phyloP scores from a whole-genome alignment of 768 basidiomycete genomes.

The Mycena epipterygia region DNA sequence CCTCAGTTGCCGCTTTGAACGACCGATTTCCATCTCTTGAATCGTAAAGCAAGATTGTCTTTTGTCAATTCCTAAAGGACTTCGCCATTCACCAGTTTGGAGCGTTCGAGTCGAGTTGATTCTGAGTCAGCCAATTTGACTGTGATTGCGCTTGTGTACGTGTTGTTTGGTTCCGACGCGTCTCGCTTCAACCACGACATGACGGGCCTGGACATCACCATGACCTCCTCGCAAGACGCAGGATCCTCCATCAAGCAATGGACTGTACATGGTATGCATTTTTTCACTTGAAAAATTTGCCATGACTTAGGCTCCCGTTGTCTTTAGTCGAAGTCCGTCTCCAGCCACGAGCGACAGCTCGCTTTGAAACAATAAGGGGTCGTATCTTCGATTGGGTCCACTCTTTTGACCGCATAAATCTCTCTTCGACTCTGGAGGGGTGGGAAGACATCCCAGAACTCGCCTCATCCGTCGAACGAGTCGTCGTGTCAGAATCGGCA shows the following conservation, averaged over 20 bases:
- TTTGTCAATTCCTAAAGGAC: no score
- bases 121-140: background rate
- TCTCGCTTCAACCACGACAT: slow-evolving; percentile 10
- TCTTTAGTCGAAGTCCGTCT: slow-evolving; percentile 87
- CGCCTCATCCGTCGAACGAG: slow-evolving; percentile 79
- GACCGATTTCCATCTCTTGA: no score
- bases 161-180: background rate
- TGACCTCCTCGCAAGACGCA: slow-evolving; percentile 37
- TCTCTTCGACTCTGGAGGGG: slow-evolving; percentile 80
- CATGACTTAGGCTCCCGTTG: background rate
- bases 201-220: slow-evolving; percentile 41
- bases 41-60: no score
- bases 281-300: background rate
- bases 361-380: slow-evolving; percentile 81
- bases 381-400: slow-evolving; percentile 68
- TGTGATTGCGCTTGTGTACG: background rate
- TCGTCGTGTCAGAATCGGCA: slow-evolving; percentile 78
- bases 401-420: slow-evolving; percentile 75
- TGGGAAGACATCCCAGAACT: slow-evolving; percentile 86
- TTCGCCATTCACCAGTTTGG: no score
- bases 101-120: no score
- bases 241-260: slow-evolving; percentile 52
- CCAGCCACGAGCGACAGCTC: slow-evolving; percentile 73
- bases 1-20: no score
- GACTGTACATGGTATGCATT: slow-evolving; percentile 73